These are phyloP conservation scores for Schizosaccharomyces octosporus DNA, from an alignment of 805 yeast genomes.

Conservation along the genomic window DNA sequence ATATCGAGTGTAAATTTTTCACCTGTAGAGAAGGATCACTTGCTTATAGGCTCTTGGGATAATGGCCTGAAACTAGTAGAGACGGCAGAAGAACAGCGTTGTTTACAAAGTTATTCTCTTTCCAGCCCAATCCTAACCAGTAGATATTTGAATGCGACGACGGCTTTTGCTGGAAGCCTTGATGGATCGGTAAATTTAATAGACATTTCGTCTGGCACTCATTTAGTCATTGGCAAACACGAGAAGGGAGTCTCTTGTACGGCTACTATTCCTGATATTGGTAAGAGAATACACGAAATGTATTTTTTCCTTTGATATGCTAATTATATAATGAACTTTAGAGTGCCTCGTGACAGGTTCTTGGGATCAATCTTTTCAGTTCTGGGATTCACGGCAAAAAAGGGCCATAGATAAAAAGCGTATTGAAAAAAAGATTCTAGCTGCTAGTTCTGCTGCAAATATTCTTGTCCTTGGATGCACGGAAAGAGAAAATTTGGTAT, in stretches of 20 bases:
- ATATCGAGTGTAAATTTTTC: not conserved
- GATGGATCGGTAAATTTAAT: slow-evolving; percentile 19
- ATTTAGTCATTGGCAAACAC: slow-evolving; percentile 16
- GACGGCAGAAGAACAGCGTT: not conserved
- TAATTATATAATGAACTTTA: slow-evolving; percentile 3
- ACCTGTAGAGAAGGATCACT: slow-evolving; percentile 3
- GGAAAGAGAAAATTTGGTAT: slow-evolving; percentile 28
- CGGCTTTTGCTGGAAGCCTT: not conserved
- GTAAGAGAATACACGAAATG: not conserved
- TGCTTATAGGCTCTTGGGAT: slow-evolving; percentile 37
- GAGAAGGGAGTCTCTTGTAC: slow-evolving; percentile 1
- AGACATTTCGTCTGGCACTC: slow-evolving; percentile 19
- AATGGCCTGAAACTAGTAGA: slow-evolving; percentile 23
- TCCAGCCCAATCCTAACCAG: not conserved
- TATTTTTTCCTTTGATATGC: not conserved
- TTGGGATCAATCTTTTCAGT: slow-evolving; percentile 31
- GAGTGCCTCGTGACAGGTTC: slow-evolving; percentile 28
- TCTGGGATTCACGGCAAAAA: slow-evolving; percentile 20
- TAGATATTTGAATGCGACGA: slow-evolving; percentile 1
- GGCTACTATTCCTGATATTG: not conserved
- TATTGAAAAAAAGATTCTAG: slow-evolving; percentile 28
- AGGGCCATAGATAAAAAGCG: slow-evolving; percentile 5
- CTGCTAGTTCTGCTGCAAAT: slow-evolving; percentile 30
- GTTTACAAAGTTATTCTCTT: not conserved
- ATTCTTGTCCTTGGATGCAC: slow-evolving; percentile 30